These are phyloP conservation scores for Amniculicola lignicola DNA, from an alignment of 495 filamentous ascomycete species.

Conservation along the genomic window DNA sequence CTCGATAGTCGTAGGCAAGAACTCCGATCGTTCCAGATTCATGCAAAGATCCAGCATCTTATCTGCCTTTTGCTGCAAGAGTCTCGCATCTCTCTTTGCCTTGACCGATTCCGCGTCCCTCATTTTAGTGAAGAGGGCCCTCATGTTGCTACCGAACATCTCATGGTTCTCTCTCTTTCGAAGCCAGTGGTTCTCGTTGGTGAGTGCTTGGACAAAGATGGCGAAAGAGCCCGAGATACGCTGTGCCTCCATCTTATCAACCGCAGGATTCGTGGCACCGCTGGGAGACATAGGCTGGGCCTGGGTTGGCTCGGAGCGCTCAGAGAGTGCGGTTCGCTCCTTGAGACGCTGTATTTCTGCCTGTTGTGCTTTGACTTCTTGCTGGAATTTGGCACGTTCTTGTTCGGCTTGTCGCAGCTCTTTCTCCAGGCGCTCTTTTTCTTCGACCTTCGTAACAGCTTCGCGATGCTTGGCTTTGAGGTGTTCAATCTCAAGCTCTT, in stretches of 20 bases:
- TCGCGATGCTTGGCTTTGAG: conserved; percentile 79
- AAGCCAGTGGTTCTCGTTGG: conserved; percentile 25
- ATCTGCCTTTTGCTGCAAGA: too few species aligned
- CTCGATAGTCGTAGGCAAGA: too few species aligned
- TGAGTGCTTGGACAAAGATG: conserved; percentile 16
- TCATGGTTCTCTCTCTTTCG: conserved; percentile 15
- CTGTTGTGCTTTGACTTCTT: conserved; percentile 2
- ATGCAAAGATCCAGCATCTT: too few species aligned
- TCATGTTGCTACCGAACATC: conserved; percentile 7
- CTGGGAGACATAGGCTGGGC: background rate
- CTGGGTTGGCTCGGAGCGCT: background rate
- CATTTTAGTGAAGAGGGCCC: conserved; percentile 1
- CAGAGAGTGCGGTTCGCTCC: background rate
- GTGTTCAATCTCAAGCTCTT: conserved; percentile 86
- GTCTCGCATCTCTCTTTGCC: background rate
- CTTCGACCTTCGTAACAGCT: conserved; percentile 60
- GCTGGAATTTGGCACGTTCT: conserved; percentile 1
- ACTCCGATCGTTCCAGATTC: too few species aligned
- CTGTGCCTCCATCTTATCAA: background rate
- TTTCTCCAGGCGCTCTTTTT: conserved; percentile 50
- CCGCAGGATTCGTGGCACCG: background rate
- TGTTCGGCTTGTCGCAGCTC: conserved; percentile 2
- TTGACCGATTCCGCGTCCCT: background rate
- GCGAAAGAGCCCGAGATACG: background rate
- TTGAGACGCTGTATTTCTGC: conserved; percentile 1